Percentiles rank a stretch among this genome's conserved stretches.
Conservation (phyloP, 805 yeast species). For the Kuraishia floccosa region DNA sequence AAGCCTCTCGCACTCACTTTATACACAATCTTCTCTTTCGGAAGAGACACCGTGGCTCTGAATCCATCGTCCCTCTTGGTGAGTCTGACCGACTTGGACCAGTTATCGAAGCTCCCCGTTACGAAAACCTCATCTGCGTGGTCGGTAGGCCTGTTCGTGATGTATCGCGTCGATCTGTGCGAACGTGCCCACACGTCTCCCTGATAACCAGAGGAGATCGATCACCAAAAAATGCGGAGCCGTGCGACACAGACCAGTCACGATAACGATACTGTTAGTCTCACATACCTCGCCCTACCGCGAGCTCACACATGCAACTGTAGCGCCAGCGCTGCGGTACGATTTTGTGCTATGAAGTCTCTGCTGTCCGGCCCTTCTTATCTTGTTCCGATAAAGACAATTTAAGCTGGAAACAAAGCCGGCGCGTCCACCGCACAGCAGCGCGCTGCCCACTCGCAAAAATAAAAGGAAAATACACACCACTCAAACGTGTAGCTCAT, state of each 20-base stretch:
- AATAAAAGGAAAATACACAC: conserved; percentile 4
- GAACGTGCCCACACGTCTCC: too few relatives aligned
- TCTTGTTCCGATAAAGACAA: too few relatives aligned
- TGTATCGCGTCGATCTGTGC: not conserved
- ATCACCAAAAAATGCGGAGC: not conserved
- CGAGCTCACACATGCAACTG: too few relatives aligned
- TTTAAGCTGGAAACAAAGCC: too few relatives aligned
- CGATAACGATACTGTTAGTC: too few relatives aligned
- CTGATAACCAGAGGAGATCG: not conserved
- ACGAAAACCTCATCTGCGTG: conserved; percentile 32
- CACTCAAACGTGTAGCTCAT: conserved; percentile 7
- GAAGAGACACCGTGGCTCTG: conserved; percentile 30
- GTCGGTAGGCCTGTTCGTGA: conserved; percentile 15
- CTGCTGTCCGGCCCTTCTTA: too few relatives aligned
- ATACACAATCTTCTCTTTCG: conserved; percentile 28
- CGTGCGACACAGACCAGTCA: too few relatives aligned
- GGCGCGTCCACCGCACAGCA: too few relatives aligned
- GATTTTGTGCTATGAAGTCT: too few relatives aligned
- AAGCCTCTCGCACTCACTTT: conserved; percentile 15
- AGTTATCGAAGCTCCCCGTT: conserved; percentile 50
- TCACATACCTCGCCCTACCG: too few relatives aligned
- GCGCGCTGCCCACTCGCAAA: too few relatives aligned
- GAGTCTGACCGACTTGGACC: conserved; percentile 35
- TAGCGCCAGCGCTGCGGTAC: too few relatives aligned
- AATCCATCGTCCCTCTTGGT: conserved; percentile 28